Base-by-base conservation (phyloP, 2,329 filamentous ascomycete species). In the Calcarisporium arbuscula region DNA sequence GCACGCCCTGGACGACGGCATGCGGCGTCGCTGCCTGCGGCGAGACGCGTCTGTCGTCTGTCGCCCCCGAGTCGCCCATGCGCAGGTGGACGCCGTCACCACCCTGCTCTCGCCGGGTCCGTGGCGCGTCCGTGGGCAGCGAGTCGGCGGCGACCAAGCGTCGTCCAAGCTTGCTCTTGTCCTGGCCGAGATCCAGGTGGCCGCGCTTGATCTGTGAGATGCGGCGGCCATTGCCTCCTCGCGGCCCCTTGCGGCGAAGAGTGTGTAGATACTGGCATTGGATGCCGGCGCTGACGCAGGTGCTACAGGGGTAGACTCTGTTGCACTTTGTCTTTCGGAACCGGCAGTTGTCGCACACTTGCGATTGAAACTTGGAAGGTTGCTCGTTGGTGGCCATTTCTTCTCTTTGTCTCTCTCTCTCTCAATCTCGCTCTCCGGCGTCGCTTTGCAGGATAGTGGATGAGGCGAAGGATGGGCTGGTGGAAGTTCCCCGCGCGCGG, bases 241-340 rank as follows among this genome's bases (percentile, higher is more conserved):
- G 46, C 5, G 52, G 49, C 2, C 54, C 54, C 12, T 51, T 53
- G 20, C 52, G 45, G 10, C 51, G 49, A 15, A 54, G 47, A 16
- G 41, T 49, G 36, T 56, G 51, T n/a, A 47, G 43, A 34, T 57
- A 57, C 19, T 49, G 47, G 26, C 53, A 57, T 18, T 36, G 46
- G 30, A 56, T 42, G n/a, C 46, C 40, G 4, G 45, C 45, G 19
- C 42, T 33, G 32, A 45, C 36, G 43, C 53, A 57, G 30, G 50
- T 53, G 35, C 41, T 48, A 32, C 53, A 56, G 7, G 53, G 55
- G 18, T 46, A 28, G 3, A 45, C 50, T 10, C 55, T 52, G 36
- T 58, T 54, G 33, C 55, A 58, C 35, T 55, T 58, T 32, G 56
- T 51, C 35, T 58, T 58, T 34, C 55, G 48, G 29, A 48, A 54